Percentiles rank a stretch among this genome's conserved stretches.
Evolutionary conservation across 192 early-diverging fungal species (phyloP).

Genomic region (Backusella sp.): DNA sequence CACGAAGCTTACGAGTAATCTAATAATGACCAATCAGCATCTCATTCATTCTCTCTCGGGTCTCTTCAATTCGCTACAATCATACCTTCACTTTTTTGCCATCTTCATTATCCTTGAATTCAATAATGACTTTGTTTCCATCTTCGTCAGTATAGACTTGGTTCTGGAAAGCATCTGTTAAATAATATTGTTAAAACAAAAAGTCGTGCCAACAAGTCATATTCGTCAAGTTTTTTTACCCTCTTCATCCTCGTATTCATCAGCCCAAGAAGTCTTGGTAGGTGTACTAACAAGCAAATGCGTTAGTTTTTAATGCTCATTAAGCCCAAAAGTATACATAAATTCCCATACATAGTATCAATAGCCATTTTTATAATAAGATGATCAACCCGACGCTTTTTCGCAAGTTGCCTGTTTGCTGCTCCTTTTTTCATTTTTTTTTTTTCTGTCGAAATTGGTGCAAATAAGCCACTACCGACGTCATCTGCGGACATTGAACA

Average conservation of each 20-base stretch:
- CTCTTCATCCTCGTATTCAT: slow-evolving; percentile 69
- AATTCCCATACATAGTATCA: neutral
- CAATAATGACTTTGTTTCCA: slow-evolving; percentile 79
- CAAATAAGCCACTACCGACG: slow-evolving; percentile 7
- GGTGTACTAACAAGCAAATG: slow-evolving; percentile 15
- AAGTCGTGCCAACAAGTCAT: neutral
- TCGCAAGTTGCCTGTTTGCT: neutral
- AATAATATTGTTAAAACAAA: neutral
- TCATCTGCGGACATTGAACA: neutral
- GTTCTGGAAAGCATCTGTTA: slow-evolving; percentile 31
- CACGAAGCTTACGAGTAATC: slow-evolving; percentile 80
- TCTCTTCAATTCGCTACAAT: neutral
- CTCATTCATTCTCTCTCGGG: neutral
- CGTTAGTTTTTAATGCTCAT: neutral
- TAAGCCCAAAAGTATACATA: neutral
- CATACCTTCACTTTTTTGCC: slow-evolving; percentile 88
- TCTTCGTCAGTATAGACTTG: slow-evolving; percentile 66
- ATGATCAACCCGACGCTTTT: neutral
- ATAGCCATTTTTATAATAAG: neutral
- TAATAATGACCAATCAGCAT: slow-evolving; percentile 16
- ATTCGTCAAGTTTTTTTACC: slow-evolving; percentile 21
- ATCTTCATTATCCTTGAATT: slow-evolving; percentile 84
- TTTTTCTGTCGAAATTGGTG: neutral
- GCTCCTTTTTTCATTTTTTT: neutral
- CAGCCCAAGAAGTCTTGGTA: slow-evolving; percentile 68